phyloP scores from a whole-genome alignment of 2,329 filamentous ascomycete species.

The Grosmannia clavigera region DNA sequence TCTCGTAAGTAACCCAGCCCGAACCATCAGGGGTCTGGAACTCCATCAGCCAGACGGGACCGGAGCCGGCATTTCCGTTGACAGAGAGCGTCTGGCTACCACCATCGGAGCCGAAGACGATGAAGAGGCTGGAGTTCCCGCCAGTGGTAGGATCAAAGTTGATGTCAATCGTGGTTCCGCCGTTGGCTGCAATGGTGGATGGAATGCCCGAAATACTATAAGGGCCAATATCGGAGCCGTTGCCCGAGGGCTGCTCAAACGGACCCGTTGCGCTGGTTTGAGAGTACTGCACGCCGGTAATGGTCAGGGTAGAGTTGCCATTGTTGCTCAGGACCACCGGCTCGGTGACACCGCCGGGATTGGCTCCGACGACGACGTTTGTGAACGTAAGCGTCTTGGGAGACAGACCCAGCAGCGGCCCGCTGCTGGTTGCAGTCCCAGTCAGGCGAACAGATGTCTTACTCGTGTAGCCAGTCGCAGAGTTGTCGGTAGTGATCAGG shows the following conservation, averaged over 20 bases:
- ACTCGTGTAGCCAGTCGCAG: conserved; percentile 30
- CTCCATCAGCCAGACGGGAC: conserved; percentile 37
- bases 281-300: conserved; percentile 33
- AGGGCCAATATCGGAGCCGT: conserved; percentile 27
- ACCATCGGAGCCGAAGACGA: conserved; percentile 34
- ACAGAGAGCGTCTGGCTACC: conserved; percentile 36
- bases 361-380: conserved; percentile 32
- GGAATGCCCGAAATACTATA: conserved; percentile 38
- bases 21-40: conserved; percentile 39
- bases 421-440: conserved; percentile 34
- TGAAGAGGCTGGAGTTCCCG: conserved; percentile 37
- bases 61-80: conserved; percentile 34
- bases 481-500: conserved; percentile 34
- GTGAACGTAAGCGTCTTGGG: conserved; percentile 37
- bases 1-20: conserved; percentile 35
- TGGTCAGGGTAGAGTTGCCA: conserved; percentile 31
- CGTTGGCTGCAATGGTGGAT: conserved; percentile 26
- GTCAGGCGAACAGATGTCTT: conserved; percentile 32
- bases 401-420: conserved; percentile 31
- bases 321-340: conserved; percentile 35
- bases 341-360: conserved; percentile 25
- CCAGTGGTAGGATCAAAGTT: conserved; percentile 31
- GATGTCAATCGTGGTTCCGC: conserved; percentile 27
- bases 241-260: conserved; percentile 20
- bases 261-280: conserved; percentile 30